Percentiles rank a stretch among this genome's conserved stretches.
These are phyloP conservation scores for Cordyceps cateniannulata DNA, from an alignment of 2,329 filamentous ascomycete genomes.

Conservation along the genomic window DNA sequence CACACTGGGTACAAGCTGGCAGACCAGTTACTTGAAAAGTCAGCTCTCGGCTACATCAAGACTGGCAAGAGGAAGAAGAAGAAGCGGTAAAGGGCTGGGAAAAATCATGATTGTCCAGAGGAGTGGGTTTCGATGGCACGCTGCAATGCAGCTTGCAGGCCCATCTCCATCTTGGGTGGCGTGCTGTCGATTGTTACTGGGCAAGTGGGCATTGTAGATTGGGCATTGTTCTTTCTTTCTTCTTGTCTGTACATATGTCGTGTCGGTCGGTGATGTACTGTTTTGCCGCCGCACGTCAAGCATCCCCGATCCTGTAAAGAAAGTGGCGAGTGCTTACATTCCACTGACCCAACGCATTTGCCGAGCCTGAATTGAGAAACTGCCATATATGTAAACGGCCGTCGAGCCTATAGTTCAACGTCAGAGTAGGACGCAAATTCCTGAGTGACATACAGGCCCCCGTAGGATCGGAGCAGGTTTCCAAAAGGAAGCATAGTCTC, in stretches of 20 bases:
- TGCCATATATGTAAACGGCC: not conserved
- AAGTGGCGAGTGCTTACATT: too few relatives aligned
- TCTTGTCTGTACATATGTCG: not conserved
- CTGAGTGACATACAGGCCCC: not conserved
- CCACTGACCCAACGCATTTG: too few relatives aligned
- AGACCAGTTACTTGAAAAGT: too few relatives aligned
- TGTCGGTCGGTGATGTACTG: not conserved
- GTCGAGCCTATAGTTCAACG: not conserved
- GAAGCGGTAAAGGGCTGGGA: slow-evolving; percentile 6
- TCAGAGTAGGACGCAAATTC: not conserved
- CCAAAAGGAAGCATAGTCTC: not conserved
- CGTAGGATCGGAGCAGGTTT: not conserved
- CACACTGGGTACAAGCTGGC: slow-evolving; percentile 3
- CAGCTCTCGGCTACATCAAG: not conserved
- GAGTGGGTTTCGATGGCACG: slow-evolving; percentile 7
- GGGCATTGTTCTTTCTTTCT: not conserved
- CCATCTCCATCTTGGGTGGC: not conserved
- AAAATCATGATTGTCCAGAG: not conserved
- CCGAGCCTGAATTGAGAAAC: not conserved
- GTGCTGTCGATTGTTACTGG: not conserved
- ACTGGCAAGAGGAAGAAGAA: not conserved
- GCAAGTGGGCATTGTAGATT: not conserved
- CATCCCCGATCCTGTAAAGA: not conserved
- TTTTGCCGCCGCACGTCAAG: not conserved
- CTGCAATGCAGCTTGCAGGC: not conserved